These are phyloP conservation scores for Septoria linicola DNA, from an alignment of 2,329 filamentous ascomycete species.

Conservation along the genomic window DNA sequence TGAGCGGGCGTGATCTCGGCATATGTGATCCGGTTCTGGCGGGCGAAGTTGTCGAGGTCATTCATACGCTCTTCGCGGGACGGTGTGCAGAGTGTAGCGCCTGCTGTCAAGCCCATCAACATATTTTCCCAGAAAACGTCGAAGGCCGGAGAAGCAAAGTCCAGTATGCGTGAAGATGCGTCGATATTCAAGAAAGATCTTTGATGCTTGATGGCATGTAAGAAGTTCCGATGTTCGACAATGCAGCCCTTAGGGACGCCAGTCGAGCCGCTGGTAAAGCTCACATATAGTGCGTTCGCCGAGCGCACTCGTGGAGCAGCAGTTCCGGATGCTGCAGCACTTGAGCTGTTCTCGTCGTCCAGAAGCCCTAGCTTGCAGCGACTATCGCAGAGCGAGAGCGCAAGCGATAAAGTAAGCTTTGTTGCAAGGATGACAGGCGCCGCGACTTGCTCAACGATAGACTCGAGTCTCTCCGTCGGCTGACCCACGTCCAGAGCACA, in stretches of 20 bases:
- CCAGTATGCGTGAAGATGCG: slow-evolving; percentile 14
- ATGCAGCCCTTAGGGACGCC: slow-evolving; percentile 20
- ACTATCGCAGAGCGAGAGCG: not conserved
- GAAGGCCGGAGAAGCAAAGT: slow-evolving; percentile 21
- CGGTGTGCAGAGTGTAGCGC: slow-evolving; percentile 22
- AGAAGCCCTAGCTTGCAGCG: not conserved
- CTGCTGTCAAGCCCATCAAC: slow-evolving; percentile 18
- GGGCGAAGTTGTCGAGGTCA: slow-evolving; percentile 4
- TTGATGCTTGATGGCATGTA: slow-evolving; percentile 7
- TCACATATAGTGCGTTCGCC: slow-evolving; percentile 12
- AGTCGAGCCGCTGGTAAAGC: slow-evolving; percentile 21
- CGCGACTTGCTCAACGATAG: slow-evolving; percentile 30
- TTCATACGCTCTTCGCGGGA: not conserved
- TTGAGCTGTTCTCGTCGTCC: too few species aligned
- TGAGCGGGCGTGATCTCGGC: slow-evolving; percentile 19
- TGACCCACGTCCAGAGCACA: slow-evolving; percentile 21
- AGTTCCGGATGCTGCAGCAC: too few species aligned
- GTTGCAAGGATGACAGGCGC: slow-evolving; percentile 23
- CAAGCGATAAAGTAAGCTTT: not conserved
- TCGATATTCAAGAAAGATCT: slow-evolving; percentile 5
- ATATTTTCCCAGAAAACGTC: slow-evolving; percentile 21
- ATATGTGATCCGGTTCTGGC: slow-evolving; percentile 10
- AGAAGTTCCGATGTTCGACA: slow-evolving; percentile 13
- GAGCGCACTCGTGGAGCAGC: not conserved
- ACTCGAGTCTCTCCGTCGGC: slow-evolving; percentile 32